Percentiles rank a stretch among this genome's conserved stretches.
These are phyloP conservation scores for Pseudevernia furfuracea DNA, from an alignment of 495 filamentous ascomycete genomes.

Conservation along the genomic window DNA sequence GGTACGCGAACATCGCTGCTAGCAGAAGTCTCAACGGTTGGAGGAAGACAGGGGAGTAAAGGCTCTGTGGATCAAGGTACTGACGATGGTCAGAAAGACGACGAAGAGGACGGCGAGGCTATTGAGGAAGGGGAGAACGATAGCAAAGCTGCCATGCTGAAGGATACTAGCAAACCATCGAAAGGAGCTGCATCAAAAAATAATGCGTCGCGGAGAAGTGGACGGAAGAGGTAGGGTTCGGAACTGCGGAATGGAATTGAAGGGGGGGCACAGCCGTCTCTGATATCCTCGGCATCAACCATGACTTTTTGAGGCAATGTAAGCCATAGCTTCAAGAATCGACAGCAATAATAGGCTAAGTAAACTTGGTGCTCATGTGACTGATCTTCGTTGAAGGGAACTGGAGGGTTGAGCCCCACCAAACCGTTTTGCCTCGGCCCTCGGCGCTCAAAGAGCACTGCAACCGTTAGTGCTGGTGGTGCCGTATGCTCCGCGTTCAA, in stretches of 20 bases:
- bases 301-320: neutral
- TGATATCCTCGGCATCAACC: neutral
- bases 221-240: conserved; percentile 27
- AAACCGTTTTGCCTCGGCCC: neutral
- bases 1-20: conserved; percentile 39
- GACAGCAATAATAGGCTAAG: neutral
- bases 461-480: too few relatives aligned
- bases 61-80: conserved; percentile 22
- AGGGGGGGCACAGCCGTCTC: neutral
- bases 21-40: conserved; percentile 36
- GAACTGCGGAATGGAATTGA: neutral
- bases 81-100: conserved; percentile 35
- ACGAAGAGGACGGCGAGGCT: conserved; percentile 38
- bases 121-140: conserved; percentile 35
- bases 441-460: neutral
- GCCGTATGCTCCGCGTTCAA: neutral
- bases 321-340: neutral
- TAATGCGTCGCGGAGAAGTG: conserved; percentile 34
- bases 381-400: neutral
- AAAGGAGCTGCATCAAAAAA: conserved; percentile 24
- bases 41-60: conserved; percentile 26
- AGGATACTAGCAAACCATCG: conserved; percentile 23
- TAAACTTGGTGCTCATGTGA: neutral
- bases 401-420: neutral
- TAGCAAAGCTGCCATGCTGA: conserved; percentile 11